These are phyloP conservation scores for Fraxinus dipetala DNA, from an alignment of 305 asterid genomes.

Conservation along the genomic window DNA sequence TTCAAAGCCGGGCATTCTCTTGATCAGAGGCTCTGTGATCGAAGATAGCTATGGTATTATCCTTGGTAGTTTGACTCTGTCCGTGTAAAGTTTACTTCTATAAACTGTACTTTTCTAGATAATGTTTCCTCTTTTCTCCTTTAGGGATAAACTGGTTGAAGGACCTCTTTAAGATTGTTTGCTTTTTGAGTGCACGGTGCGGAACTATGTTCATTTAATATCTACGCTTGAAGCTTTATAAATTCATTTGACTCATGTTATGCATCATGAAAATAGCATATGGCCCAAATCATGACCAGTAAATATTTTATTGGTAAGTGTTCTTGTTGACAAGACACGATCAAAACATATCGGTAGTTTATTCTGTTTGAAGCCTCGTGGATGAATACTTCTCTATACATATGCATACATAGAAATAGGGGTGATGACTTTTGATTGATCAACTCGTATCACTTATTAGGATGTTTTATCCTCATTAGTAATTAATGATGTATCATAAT, in stretches of 20 bases:
- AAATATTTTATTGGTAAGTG: neutral
- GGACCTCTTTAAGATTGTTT: constrained; percentile 6
- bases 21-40: neutral
- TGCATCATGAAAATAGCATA: neutral
- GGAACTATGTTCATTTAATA: neutral
- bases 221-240: neutral
- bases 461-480: neutral
- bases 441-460: neutral
- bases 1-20: neutral
- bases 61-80: neutral
- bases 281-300: constrained; percentile 1
- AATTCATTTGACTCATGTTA: constrained; percentile 9
- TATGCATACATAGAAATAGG: neutral
- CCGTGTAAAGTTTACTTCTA: neutral
- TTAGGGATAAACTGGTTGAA: constrained; percentile 1
- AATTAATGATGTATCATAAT: neutral
- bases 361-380: neutral
- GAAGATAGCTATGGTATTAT: neutral
- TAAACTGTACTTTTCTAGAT: neutral
- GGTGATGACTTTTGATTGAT: neutral
- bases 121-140: neutral
- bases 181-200: neutral
- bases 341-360: neutral
- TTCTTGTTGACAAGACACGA: neutral
- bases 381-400: neutral